These are phyloP conservation scores for Dothiorella sarmentorum DNA, from an alignment of 2,329 filamentous ascomycete species.

Conservation along the genomic window DNA sequence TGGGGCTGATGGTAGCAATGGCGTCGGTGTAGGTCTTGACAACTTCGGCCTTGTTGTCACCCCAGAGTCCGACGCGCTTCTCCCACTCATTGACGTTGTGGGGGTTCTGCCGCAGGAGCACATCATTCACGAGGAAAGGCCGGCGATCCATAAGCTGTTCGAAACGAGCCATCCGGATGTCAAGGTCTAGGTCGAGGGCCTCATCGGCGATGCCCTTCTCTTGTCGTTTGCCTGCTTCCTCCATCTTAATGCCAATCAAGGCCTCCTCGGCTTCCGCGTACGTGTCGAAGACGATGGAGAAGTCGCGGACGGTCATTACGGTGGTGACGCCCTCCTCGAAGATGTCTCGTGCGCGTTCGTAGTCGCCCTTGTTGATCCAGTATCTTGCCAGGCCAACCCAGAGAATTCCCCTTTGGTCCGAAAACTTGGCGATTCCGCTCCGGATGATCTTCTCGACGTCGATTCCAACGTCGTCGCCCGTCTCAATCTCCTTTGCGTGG, in stretches of 20 bases:
- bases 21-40: conserved; percentile 94
- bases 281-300: conserved; percentile 92
- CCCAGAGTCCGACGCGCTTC: conserved; percentile 93
- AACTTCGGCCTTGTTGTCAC: conserved; percentile 84
- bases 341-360: conserved; percentile 86
- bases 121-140: conserved; percentile 94
- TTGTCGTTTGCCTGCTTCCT: conserved; percentile 75
- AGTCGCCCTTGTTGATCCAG: conserved; percentile 90
- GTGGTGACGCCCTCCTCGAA: conserved; percentile 97
- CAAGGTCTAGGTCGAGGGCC: conserved; percentile 86
- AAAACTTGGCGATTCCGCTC: conserved; percentile 85
- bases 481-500: conserved; percentile 81
- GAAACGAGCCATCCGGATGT: conserved; percentile 96
- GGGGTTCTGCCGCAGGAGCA: conserved; percentile 89
- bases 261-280: conserved; percentile 98
- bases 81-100: conserved; percentile 97
- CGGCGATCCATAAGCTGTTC: conserved; percentile 97
- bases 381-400: conserved; percentile 96
- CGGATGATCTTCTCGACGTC: conserved; percentile 89
- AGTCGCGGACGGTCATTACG: conserved; percentile 97
- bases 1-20: conserved; percentile 87
- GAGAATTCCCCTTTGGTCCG: conserved; percentile 89
- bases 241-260: conserved; percentile 87
- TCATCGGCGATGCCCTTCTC: conserved; percentile 75
- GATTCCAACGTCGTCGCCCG: conserved; percentile 75